phyloP scores from a whole-genome alignment of 768 basidiomycete species.

The Tricholoma sp. region DNA sequence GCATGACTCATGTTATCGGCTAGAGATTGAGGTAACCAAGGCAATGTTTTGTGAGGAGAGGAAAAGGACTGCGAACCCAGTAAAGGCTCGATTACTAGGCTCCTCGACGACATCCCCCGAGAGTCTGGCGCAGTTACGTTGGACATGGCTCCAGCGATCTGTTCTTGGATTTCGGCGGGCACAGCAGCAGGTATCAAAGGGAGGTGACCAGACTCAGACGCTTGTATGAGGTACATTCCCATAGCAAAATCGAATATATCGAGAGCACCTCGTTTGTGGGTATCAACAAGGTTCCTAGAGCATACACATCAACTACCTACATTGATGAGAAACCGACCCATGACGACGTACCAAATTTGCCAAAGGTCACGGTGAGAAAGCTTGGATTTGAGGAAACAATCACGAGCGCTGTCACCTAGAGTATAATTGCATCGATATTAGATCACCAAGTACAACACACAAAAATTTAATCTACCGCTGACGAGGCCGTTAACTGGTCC shows the following conservation, averaged over 20 bases:
- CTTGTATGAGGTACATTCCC: slow-evolving; percentile 60
- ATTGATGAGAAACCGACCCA: background rate
- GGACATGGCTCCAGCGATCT: slow-evolving; percentile 16
- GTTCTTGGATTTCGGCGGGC: slow-evolving; percentile 25
- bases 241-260: slow-evolving; percentile 66
- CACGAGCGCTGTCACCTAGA: slow-evolving; percentile 53
- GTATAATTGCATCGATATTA: background rate
- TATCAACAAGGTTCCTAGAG: slow-evolving; percentile 58
- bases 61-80: background rate
- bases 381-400: slow-evolving; percentile 58
- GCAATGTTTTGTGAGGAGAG: background rate
- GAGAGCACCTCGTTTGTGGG: slow-evolving; percentile 50
- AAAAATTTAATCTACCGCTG: slow-evolving; percentile 32
- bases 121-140: background rate
- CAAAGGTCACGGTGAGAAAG: slow-evolving; percentile 54
- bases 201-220: slow-evolving; percentile 29
- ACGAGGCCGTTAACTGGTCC: slow-evolving; percentile 51
- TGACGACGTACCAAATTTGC: slow-evolving; percentile 48
- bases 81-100: background rate
- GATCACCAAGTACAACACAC: background rate
- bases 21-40: background rate
- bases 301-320: background rate
- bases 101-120: background rate
- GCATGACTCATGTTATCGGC: background rate
- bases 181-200: slow-evolving; percentile 26